Evolutionary conservation across 176 grass and related monocot genomes (phyloP).

Genomic region (Chloris gayana): DNA sequence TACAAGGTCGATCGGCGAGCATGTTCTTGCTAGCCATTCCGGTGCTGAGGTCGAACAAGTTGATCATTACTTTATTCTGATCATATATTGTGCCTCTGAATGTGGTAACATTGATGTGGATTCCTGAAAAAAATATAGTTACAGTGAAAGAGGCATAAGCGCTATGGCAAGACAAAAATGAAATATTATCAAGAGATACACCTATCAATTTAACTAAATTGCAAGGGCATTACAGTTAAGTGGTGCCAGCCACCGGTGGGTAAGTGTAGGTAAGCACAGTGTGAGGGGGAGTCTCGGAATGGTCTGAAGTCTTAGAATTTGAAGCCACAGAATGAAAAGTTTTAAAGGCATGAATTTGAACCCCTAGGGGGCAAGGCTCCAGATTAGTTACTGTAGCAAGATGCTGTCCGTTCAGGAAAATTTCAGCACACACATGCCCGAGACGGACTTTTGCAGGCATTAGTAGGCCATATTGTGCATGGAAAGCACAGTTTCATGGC

Average conservation of each 20-base stretch:
- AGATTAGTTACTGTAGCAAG: conserved; percentile 39
- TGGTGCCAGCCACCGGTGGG: neutral
- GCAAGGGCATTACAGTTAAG: conserved; percentile 14
- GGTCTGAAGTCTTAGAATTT: conserved; percentile 9
- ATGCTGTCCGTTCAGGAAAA: conserved; percentile 47
- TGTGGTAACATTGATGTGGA: conserved; percentile 24
- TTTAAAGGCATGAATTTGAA: conserved; percentile 42
- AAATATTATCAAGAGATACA: conserved; percentile 35
- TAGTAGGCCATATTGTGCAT: conserved; percentile 39
- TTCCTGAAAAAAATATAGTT: conserved; percentile 38
- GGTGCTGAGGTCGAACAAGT: conserved; percentile 58
- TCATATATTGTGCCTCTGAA: conserved; percentile 11
- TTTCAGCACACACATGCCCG: conserved; percentile 41
- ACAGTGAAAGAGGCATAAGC: neutral
- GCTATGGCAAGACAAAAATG: neutral
- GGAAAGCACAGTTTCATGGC: conserved; percentile 37
- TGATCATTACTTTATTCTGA: conserved; percentile 56
- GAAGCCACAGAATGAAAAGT: neutral
- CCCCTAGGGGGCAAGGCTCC: neutral
- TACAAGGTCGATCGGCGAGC: conserved; percentile 35
- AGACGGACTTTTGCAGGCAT: conserved; percentile 41
- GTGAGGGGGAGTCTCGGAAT: neutral
- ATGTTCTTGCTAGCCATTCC: conserved; percentile 56
- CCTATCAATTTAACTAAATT: conserved; percentile 29
- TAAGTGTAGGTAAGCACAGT: conserved; percentile 7